Percentiles rank a stretch among this genome's conserved stretches.
Evolutionary conservation across 345 rosid genomes (phyloP).

Genomic region (Gossypium rotundifolium): DNA sequence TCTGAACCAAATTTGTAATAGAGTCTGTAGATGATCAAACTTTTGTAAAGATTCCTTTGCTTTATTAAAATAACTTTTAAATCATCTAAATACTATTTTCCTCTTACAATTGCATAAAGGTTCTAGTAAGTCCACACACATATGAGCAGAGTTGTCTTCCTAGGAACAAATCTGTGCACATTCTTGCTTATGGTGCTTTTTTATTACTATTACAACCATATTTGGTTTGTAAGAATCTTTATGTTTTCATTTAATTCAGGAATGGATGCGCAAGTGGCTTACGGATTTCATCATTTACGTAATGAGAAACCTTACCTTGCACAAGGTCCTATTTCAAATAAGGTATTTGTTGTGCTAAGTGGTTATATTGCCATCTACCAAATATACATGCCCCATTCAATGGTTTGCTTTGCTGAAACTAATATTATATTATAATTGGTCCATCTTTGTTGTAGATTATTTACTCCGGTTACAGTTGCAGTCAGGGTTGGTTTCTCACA

Average conservation of each 20-base stretch:
- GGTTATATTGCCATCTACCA: neutral
- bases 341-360: slow-evolving; percentile 37
- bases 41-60: neutral
- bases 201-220: neutral
- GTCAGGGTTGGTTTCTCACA: slow-evolving; percentile 97
- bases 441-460: slow-evolving; percentile 53
- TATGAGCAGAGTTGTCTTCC: neutral
- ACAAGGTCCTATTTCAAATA: slow-evolving; percentile 86
- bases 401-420: slow-evolving; percentile 8
- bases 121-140: neutral
- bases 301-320: slow-evolving; percentile 95
- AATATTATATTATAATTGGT: neutral
- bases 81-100: neutral
- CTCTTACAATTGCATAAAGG: neutral
- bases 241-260: slow-evolving; percentile 34
- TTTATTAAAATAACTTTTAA: neutral
- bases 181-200: neutral
- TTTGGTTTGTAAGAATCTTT: slow-evolving; percentile 9
- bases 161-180: neutral
- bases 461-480: slow-evolving; percentile 85
- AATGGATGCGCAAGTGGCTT: slow-evolving; percentile 99
- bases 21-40: neutral
- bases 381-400: neutral
- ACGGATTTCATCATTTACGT: slow-evolving; percentile 92
- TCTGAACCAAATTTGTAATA: neutral